A percentile compares a stretch with the other conserved stretches of the same genome.
Conservation (phyloP, 2,329 filamentous ascomycete species). For the Helotiales sp. region DNA sequence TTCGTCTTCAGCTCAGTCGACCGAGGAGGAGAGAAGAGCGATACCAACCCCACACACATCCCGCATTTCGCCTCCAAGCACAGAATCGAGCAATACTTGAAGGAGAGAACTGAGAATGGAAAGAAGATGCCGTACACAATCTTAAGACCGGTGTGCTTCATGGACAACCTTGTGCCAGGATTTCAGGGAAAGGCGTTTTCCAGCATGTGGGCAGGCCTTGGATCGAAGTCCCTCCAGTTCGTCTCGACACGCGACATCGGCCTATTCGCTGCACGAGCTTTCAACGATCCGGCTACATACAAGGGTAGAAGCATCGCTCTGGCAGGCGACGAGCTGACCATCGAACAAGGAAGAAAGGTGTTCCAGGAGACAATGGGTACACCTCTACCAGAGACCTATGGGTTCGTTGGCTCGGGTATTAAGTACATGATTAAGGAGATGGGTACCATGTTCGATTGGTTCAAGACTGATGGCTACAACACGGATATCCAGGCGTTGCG, state of each 20-base stretch:
- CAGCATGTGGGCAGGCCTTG: constrained; percentile 33
- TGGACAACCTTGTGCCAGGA: constrained; percentile 43
- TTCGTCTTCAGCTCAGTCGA: constrained; percentile 61
- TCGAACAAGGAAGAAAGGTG: constrained; percentile 33
- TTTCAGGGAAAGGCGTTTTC: constrained; percentile 28
- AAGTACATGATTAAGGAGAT: constrained; percentile 30
- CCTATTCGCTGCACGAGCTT: constrained; percentile 44
- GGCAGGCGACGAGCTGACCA: constrained; percentile 46
- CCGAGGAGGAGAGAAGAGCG: constrained; percentile 47
- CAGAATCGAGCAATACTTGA: constrained; percentile 55
- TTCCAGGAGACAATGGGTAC: constrained; percentile 34
- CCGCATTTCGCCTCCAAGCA: constrained; percentile 57
- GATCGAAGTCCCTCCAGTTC: constrained; percentile 40
- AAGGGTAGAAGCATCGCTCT: constrained; percentile 41
- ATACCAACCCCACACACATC: constrained; percentile 47
- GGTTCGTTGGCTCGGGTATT: constrained; percentile 26
- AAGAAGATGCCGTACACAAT: constrained; percentile 52
- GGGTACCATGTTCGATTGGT: constrained; percentile 35
- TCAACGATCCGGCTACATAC: constrained; percentile 41
- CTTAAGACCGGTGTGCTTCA: constrained; percentile 55
- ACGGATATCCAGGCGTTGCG: constrained; percentile 40
- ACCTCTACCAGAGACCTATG: constrained; percentile 30
- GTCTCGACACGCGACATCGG: constrained; percentile 47
- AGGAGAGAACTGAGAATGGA: constrained; percentile 43
- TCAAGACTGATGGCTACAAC: constrained; percentile 30